Evolutionary conservation across 371 early-diverging fungal genomes (phyloP), one percentile per base, ranked within the genome.

Genomic region (Umbelopsis sp.): DNA sequence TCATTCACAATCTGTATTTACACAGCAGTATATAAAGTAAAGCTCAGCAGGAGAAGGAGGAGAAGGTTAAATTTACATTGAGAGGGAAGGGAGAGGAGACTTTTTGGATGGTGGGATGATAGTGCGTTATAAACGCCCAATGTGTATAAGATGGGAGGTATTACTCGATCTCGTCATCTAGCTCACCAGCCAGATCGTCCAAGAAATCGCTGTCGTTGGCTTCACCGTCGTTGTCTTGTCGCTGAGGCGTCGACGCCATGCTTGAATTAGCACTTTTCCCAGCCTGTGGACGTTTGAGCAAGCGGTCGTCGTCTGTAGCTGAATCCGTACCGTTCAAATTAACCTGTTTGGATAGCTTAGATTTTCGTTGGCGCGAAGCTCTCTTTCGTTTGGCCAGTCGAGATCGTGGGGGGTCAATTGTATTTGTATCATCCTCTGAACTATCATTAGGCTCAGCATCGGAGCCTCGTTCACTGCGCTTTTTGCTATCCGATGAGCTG

Each of bases 171-270:
- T 71, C 72, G 48, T 71, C 73, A 72, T 82, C 80, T 22, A 80
- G 62, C 25, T 71, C 69, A 41, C 74, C 82, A 51, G 78, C 82
- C 63, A 82, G 78, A 20, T 76, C 78, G 46, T 76, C 76, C 41
- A 82, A 48, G 18, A 65, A 65, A 24, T 68, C 67, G n/a, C 66
- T 66, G 16, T 67, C 67, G 16, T 71, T 64, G 3, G 66, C 71
- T 4, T 71, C 70, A 12, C n/a, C 65, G 50, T 53, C 45, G 29
- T 64, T 67, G 24, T 71, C 70, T 35, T 35, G 35, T 12, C 57
- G 57, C 57, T 57, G 57, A 18, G 57, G 57, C 14, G 57, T 57
- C 18, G 57, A 57, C 14, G 35, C 57, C 1, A 57, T 35, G 57
- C 57, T 57, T 9, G 57, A 57, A 57, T 57, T 35, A n/a, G 57